Base-by-base conservation (phyloP, 371 early-diverging fungal species). In the Mortierella sp. region DNA sequence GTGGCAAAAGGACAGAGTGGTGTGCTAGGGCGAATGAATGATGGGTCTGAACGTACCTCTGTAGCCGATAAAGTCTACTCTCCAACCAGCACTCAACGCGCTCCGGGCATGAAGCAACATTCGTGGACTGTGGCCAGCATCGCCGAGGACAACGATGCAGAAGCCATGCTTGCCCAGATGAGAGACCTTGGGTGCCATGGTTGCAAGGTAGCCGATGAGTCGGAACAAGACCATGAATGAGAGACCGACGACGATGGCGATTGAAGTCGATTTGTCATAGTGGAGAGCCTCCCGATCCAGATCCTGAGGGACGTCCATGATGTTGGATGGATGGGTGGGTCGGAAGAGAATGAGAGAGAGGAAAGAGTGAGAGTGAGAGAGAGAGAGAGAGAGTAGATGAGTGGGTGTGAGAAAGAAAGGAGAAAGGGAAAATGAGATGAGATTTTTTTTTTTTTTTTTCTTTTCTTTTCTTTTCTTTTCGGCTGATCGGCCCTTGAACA, bases 101-200 rank as follows among this genome's bases (percentile, higher is more conserved):
- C 95, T 94, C 7, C 89, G 74, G n/a, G 96, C 96, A 76, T 98
- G 99, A 69, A 94, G 91, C 64, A 93, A 87, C 93, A 97, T 98
- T n/a, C 98, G 92, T 14, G 99, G 97, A n/a, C 96, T 95, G 63
- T 93, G 89, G 7, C 96, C 97, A 72, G 97, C 88, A 75, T 98
- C 98, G 3, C 96, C 98, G 43, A 97, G 83, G 2, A 97, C 98
- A 14, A 96, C 85, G 19, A 96, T 59, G 16, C 81, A 82, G 57
- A 81, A 68, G 48, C 74, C 68, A 7, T 48, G 57, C 51, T 57
- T 76, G 43, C 64, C 68, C n/a, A 66, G 5, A 55, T 61, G 47
- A 12, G 72, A 59, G 44, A 62, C 60, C 26, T 66, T 74, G 18
- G 73, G 71, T 0, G 74, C 55, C 55, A 62, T 71, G 37, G 72